Evolutionary conservation across 2,329 filamentous ascomycete genomes (phyloP).

Genomic region (Cordyceps pruinosa): DNA sequence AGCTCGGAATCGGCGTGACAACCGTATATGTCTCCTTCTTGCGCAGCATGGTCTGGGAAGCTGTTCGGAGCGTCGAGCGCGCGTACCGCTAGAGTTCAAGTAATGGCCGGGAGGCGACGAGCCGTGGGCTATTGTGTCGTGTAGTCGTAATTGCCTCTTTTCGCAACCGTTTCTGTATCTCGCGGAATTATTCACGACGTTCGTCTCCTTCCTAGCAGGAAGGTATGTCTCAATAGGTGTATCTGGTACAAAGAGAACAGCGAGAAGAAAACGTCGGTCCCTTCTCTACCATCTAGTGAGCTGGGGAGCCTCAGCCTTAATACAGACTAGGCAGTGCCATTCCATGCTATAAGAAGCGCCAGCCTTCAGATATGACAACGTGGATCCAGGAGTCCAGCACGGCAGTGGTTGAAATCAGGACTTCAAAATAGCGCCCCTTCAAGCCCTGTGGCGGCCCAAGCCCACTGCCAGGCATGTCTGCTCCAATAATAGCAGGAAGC

Average conservation of each 20-base stretch:
- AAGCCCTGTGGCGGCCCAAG: background rate
- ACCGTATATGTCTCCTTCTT: conserved; percentile 62
- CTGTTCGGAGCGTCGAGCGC: background rate
- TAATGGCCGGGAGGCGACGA: background rate
- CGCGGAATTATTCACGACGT: background rate
- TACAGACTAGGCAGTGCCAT: background rate
- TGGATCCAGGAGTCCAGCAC: background rate
- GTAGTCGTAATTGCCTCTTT: background rate
- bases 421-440: background rate
- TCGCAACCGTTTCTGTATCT: background rate
- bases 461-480: background rate
- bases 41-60: conserved; percentile 39
- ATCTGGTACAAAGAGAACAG: background rate
- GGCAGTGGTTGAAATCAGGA: background rate
- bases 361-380: background rate
- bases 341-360: background rate
- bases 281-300: background rate
- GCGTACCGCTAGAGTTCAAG: background rate
- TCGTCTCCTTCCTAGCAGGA: background rate
- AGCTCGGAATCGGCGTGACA: conserved; percentile 62
- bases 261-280: background rate
- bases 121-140: background rate
- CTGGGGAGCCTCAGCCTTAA: conserved; percentile 4
- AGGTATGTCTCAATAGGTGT: background rate
- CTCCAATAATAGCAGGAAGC: conserved; percentile 2